Percentiles rank a stretch among this genome's conserved stretches.
phyloP scores from a whole-genome alignment of 2,329 filamentous ascomycete species.

The Talaromyces albobiverticillius region DNA sequence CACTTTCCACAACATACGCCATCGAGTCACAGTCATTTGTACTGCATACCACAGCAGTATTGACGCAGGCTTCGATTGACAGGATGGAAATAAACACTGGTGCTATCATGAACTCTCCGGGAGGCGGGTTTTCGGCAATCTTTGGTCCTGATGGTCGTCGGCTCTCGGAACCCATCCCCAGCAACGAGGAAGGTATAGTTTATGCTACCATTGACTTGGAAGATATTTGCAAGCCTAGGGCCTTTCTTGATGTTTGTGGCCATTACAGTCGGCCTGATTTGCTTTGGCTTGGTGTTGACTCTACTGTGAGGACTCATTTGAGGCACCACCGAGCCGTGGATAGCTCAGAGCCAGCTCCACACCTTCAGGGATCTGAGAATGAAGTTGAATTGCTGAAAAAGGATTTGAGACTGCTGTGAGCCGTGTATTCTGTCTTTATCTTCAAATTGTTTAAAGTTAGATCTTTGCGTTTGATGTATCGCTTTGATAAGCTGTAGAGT shows the following conservation, averaged over 20 bases:
- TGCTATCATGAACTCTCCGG: conserved; percentile 30
- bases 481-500: too few relatives aligned
- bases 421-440: too few relatives aligned
- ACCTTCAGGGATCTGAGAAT: too few relatives aligned
- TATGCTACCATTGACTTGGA: conserved; percentile 51
- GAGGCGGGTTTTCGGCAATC: conserved; percentile 50
- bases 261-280: conserved; percentile 54
- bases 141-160: conserved; percentile 50
- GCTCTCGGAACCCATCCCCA: conserved; percentile 38
- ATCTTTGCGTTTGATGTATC: too few relatives aligned
- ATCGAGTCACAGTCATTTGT: conserved; percentile 46
- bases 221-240: conserved; percentile 20
- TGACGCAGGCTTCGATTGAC: conserved; percentile 43
- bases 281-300: conserved; percentile 47
- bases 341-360: too few relatives aligned
- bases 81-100: conserved; percentile 39
- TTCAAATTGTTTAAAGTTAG: too few relatives aligned
- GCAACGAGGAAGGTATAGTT: conserved; percentile 48
- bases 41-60: conserved; percentile 38
- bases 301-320: too few relatives aligned
- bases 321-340: too few relatives aligned
- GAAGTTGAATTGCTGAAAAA: too few relatives aligned
- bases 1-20: conserved; percentile 36
- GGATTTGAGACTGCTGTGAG: too few relatives aligned
- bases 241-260: conserved; percentile 40